Evolutionary conservation across 495 filamentous ascomycete genomes (phyloP).

Genomic region (Astrothelium macrocarpum): DNA sequence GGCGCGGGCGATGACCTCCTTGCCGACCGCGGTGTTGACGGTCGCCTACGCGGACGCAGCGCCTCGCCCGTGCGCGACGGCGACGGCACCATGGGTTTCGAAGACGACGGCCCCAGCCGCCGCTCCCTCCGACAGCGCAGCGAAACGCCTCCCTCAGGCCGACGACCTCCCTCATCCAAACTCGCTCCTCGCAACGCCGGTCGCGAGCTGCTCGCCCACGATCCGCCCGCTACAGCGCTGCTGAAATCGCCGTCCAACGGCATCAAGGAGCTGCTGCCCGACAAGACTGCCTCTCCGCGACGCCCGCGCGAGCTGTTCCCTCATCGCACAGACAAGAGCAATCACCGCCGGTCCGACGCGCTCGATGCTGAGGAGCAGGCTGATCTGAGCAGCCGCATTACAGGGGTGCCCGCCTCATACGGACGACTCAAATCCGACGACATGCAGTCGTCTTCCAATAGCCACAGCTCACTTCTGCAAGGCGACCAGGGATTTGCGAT

Average conservation of each 20-base stretch:
- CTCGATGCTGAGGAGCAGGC: conserved; percentile 54
- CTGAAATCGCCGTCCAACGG: neutral
- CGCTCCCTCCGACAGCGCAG: conserved; percentile 14
- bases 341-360: conserved; percentile 56
- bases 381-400: conserved; percentile 17
- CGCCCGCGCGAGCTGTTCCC: conserved; percentile 59
- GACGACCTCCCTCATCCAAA: conserved; percentile 11
- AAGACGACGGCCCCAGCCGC: conserved; percentile 25
- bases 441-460: neutral
- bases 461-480: neutral
- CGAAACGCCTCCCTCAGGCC: conserved; percentile 9
- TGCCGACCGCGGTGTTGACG: conserved; percentile 34
- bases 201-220: conserved; percentile 4
- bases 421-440: conserved; percentile 9
- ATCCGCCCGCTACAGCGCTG: conserved; percentile 1
- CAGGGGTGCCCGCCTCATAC: conserved; percentile 8
- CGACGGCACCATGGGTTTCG: conserved; percentile 46
- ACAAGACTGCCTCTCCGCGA: conserved; percentile 8
- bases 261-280: conserved; percentile 28
- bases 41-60: conserved; percentile 51
- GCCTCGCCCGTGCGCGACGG: conserved; percentile 62
- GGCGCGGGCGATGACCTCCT: conserved; percentile 17
- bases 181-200: conserved; percentile 6
- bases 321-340: conserved; percentile 40
- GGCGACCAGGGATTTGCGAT: conserved; percentile 19